Evolutionary conservation across 2,329 filamentous ascomycete genomes (phyloP).

Genomic region (Tolypocladium nubicola): DNA sequence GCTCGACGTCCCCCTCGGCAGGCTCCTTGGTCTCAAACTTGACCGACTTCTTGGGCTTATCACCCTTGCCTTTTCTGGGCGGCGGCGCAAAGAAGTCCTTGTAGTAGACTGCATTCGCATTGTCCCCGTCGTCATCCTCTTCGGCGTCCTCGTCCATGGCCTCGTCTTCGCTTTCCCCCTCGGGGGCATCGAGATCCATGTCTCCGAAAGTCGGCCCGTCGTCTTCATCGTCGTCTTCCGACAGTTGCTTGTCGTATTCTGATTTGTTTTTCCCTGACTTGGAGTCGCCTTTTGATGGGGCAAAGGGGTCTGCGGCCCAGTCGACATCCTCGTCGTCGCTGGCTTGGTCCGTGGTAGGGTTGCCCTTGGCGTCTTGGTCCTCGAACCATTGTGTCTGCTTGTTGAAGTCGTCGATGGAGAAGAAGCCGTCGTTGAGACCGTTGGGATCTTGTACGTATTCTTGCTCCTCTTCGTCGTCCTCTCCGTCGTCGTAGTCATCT

Average conservation of each 20-base stretch:
- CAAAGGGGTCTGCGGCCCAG: slow-evolving; percentile 71
- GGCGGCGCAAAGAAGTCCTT: slow-evolving; percentile 91
- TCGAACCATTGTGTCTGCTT: slow-evolving; percentile 85
- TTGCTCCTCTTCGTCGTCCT: slow-evolving; percentile 30
- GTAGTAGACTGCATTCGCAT: slow-evolving; percentile 85
- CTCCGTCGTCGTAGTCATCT: slow-evolving; percentile 21
- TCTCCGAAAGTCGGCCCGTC: slow-evolving; percentile 77
- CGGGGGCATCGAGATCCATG: slow-evolving; percentile 60
- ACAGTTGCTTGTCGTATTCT: slow-evolving; percentile 17
- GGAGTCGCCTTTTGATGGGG: slow-evolving; percentile 18
- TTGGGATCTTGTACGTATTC: slow-evolving; percentile 52
- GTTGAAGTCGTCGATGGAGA: slow-evolving; percentile 97
- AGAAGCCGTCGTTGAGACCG: slow-evolving; percentile 94
- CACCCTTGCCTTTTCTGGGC: slow-evolving; percentile 53
- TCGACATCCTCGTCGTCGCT: slow-evolving; percentile 83
- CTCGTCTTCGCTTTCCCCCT: slow-evolving; percentile 58
- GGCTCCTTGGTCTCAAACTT: slow-evolving; percentile 32
- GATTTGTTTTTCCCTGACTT: slow-evolving; percentile 21
- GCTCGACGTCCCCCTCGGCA: slow-evolving; percentile 59
- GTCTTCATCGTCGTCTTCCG: slow-evolving; percentile 51
- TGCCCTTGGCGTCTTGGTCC: slow-evolving; percentile 68
- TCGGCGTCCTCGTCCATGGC: slow-evolving; percentile 43
- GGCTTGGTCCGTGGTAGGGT: slow-evolving; percentile 60
- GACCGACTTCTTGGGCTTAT: slow-evolving; percentile 31
- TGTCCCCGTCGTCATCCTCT: slow-evolving; percentile 49